phyloP scores from a whole-genome alignment of 2,329 filamentous ascomycete species.

The Penicillium verrucosum region DNA sequence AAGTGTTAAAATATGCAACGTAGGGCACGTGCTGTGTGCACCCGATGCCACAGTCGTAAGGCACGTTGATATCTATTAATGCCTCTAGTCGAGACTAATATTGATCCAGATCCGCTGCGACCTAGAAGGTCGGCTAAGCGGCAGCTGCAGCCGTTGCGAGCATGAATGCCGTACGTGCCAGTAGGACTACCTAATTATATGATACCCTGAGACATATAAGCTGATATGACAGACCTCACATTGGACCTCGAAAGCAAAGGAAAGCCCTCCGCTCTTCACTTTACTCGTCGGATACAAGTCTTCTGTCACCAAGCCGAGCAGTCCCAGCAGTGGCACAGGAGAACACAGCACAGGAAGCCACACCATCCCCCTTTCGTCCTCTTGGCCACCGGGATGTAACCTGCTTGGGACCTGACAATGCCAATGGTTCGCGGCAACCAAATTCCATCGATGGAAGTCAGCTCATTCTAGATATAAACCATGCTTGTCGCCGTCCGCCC shows the following conservation, averaged over 20 bases:
- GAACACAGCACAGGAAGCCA: not conserved
- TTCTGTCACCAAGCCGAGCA: not conserved
- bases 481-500: not conserved
- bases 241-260: slow-evolving; percentile 4
- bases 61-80: not conserved
- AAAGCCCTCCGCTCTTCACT: not conserved
- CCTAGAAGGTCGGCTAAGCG: slow-evolving; percentile 4
- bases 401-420: not conserved
- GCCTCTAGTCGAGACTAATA: not conserved
- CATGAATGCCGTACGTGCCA: slow-evolving; percentile 4
- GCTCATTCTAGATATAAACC: not conserved
- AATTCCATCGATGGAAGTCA: not conserved
- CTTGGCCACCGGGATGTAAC: not conserved
- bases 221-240: not conserved
- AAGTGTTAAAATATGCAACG: not conserved
- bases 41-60: slow-evolving; percentile 6
- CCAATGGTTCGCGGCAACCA: not conserved
- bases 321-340: not conserved
- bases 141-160: slow-evolving; percentile 8
- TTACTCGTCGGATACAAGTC: not conserved
- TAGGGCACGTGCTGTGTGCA: slow-evolving; percentile 9
- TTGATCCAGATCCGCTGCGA: slow-evolving; percentile 8
- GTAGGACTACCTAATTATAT: not conserved
- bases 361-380: not conserved
- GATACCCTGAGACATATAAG: not conserved